Evolutionary conservation across 1,284 basidiomycete genomes (phyloP).

Genomic region (Agroathelia rolfsii): DNA sequence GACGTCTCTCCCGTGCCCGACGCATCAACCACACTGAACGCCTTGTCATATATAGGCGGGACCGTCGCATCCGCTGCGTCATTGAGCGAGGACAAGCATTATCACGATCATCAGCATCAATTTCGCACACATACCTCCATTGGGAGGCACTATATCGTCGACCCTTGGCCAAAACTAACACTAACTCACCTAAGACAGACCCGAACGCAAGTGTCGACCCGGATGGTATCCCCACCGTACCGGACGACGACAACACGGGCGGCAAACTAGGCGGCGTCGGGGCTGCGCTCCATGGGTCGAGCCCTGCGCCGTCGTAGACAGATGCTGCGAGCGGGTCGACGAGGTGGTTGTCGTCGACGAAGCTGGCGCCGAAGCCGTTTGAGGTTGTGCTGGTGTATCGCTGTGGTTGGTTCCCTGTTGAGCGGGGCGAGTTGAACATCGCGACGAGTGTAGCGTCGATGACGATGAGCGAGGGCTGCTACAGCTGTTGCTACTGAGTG

Average conservation of each 20-base stretch:
- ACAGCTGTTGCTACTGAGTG: too few relatives aligned
- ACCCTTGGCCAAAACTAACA: too few relatives aligned
- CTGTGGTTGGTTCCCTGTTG: too few relatives aligned
- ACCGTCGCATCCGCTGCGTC: slow-evolving; percentile 69
- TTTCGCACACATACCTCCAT: too few relatives aligned
- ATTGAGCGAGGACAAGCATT: too few relatives aligned
- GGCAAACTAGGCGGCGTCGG: slow-evolving; percentile 73
- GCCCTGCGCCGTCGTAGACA: slow-evolving; percentile 63
- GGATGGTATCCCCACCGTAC: too few relatives aligned
- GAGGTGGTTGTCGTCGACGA: slow-evolving; percentile 67
- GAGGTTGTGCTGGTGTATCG: slow-evolving; percentile 48
- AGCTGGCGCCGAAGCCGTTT: slow-evolving; percentile 56
- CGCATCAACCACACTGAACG: slow-evolving; percentile 66
- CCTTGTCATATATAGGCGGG: slow-evolving; percentile 66
- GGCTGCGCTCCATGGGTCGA: slow-evolving; percentile 81
- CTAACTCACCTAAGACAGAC: slow-evolving; percentile 58
- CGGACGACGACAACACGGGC: too few relatives aligned
- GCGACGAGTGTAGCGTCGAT: too few relatives aligned
- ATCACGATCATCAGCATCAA: too few relatives aligned
- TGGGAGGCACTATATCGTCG: too few relatives aligned
- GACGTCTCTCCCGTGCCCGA: slow-evolving; percentile 64
- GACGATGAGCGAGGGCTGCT: too few relatives aligned
- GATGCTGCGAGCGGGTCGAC: slow-evolving; percentile 71
- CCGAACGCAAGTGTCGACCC: slow-evolving; percentile 43
- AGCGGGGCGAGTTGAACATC: slow-evolving; percentile 75